These are phyloP conservation scores for Nicotiana attenuata DNA, from an alignment of 257 asterid genomes.

Conservation along the genomic window DNA sequence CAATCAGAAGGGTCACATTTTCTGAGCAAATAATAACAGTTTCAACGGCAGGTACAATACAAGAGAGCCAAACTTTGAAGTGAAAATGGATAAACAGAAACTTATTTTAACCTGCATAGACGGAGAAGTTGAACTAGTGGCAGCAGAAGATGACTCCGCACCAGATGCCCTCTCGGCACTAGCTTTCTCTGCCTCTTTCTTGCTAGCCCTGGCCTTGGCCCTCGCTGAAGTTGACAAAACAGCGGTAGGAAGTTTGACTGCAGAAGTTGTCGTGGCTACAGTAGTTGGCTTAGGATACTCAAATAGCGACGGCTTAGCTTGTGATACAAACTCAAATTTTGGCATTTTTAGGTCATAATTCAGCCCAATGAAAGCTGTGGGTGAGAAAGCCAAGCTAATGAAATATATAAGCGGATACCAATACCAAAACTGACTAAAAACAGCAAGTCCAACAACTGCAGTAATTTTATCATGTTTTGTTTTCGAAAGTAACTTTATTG, in stretches of 20 bases:
- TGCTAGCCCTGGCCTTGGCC: slow-evolving; percentile 80
- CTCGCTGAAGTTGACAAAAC: slow-evolving; percentile 88
- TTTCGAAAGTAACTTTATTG: slow-evolving; percentile 79
- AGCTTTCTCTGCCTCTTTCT: slow-evolving; percentile 83
- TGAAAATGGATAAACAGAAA: not conserved
- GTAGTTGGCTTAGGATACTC: slow-evolving; percentile 87
- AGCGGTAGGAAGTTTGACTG: slow-evolving; percentile 85
- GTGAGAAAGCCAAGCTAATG: slow-evolving; percentile 88
- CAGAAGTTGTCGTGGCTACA: slow-evolving; percentile 60
- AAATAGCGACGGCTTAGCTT: slow-evolving; percentile 82
- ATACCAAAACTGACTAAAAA: slow-evolving; percentile 96
- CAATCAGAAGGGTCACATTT: slow-evolving; percentile 5
- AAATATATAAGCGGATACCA: slow-evolving; percentile 97
- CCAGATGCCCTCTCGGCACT: slow-evolving; percentile 47
- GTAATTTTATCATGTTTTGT: slow-evolving; percentile 79
- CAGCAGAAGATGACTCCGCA: slow-evolving; percentile 35
- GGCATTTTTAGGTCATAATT: slow-evolving; percentile 88
- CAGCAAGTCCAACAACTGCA: slow-evolving; percentile 94
- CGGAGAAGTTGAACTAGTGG: slow-evolving; percentile 15
- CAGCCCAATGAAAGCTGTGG: slow-evolving; percentile 89
- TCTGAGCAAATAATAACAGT: not conserved
- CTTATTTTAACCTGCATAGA: slow-evolving; percentile 66
- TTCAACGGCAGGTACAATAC: not conserved
- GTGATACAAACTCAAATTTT: slow-evolving; percentile 78
- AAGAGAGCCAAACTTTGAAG: not conserved